These are phyloP conservation scores for Candida maris DNA, from an alignment of 805 yeast species.

Conservation along the genomic window DNA sequence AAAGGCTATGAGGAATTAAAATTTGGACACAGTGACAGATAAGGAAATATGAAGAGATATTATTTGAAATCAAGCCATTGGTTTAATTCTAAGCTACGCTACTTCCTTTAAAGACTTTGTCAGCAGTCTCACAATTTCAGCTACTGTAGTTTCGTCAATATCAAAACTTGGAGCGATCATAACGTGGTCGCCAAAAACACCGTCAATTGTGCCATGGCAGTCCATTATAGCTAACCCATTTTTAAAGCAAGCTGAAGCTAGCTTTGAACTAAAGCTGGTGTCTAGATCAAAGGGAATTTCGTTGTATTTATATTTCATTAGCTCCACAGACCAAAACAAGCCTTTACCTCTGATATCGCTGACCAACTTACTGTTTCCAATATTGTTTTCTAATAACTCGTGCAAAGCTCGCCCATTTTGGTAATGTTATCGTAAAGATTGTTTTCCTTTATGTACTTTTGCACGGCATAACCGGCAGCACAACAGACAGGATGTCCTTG, in stretches of 20 bases:
- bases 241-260: constrained; percentile 33
- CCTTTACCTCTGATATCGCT: constrained; percentile 56
- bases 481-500: constrained; percentile 48
- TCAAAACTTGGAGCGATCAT: constrained; percentile 44
- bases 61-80: too few species aligned
- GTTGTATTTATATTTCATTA: constrained; percentile 43
- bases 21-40: too few species aligned
- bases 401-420: constrained; percentile 43
- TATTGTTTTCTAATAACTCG: constrained; percentile 27
- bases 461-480: constrained; percentile 45
- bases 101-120: constrained; percentile 13
- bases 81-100: too few species aligned
- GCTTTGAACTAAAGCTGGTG: constrained; percentile 29
- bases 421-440: constrained; percentile 38
- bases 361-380: constrained; percentile 32
- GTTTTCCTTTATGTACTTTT: constrained; percentile 36
- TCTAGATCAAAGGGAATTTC: constrained; percentile 41
- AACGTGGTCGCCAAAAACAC: constrained; percentile 42
- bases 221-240: constrained; percentile 43
- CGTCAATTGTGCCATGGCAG: constrained; percentile 38
- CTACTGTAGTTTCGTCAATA: constrained; percentile 34
- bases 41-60: too few species aligned
- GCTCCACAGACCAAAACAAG: constrained; percentile 52
- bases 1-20: too few species aligned
- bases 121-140: constrained; percentile 25